A percentile compares a stretch with the other conserved stretches of the same genome.
Conservation (phyloP, 164 flowering plant species). For the Nelumbo lutea region DNA sequence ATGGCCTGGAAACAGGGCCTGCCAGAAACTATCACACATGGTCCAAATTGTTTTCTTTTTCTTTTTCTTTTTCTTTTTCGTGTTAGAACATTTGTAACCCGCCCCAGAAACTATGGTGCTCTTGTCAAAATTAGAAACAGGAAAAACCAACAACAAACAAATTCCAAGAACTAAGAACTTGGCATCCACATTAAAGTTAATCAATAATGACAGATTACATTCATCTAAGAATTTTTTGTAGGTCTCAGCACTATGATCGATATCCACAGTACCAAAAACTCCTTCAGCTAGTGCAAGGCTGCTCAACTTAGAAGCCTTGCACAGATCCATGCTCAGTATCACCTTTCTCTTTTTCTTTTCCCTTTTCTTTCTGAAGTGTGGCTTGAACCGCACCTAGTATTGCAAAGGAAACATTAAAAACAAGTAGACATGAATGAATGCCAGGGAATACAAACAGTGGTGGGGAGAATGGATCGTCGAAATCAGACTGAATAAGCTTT, state of each 20-base stretch:
- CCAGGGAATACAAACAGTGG: not conserved
- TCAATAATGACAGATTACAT: constrained; percentile 9
- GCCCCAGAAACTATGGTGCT: too few species aligned
- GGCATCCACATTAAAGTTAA: constrained; percentile 1
- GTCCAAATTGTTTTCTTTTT: too few species aligned
- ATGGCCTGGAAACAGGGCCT: too few species aligned
- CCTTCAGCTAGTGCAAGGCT: not conserved
- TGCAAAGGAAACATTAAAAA: not conserved
- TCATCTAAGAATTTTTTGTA: constrained; percentile 5
- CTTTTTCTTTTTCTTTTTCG: too few species aligned
- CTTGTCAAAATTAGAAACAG: not conserved
- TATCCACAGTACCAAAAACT: not conserved
- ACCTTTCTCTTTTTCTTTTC: too few species aligned
- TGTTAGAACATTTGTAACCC: too few species aligned
- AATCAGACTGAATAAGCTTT: not conserved
- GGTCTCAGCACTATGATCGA: not conserved
- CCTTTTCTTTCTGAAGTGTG: too few species aligned
- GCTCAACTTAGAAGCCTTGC: not conserved
- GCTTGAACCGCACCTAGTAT: not conserved
- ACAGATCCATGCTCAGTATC: not conserved
- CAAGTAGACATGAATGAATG: constrained; percentile 1
- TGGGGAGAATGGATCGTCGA: constrained; percentile 3
- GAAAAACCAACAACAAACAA: not conserved
- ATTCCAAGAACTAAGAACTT: not conserved
- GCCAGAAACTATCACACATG: too few species aligned